Evolutionary conservation across 192 early-diverging fungal genomes (phyloP), one percentile per base, ranked within the genome.

Genomic region (Podila epigama): DNA sequence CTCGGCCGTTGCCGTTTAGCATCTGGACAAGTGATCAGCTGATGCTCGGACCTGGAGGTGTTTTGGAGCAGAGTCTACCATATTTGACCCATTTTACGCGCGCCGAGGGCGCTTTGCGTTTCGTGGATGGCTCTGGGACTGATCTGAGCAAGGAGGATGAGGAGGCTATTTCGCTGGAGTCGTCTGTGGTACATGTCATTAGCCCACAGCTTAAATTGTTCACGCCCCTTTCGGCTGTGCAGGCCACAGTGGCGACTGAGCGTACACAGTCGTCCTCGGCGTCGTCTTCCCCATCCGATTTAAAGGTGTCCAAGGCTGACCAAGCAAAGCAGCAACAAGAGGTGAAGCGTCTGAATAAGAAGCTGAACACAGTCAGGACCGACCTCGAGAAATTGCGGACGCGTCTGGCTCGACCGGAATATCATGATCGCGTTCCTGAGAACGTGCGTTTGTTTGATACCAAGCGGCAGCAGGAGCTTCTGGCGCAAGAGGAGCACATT

Each of bases 1-100:
- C 71, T 9, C 71, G 75, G 18, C 55, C 63, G n/a, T 44, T 86
- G 32, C 85, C 85, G 3, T 83, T 86, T 53, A 82, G 57, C 2
- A 80, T 88, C 41, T 82, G 69, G 70, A 80, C 80, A 1, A 62
- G 62, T 27, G 75, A 84, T 37, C 32, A 51, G 9, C 59, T 64
- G 27, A 51, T 82, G 15, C 15, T 85, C 9, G 65, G 54, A 13
- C 12, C 39, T 1, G 34, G 81, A 20, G 80, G 82, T 6, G 66
- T 66, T 6, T 35, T 77, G 9, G 40, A 59, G 8, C 60, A 77
- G 36, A 68, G 60, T n/a, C 48, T 36, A 4, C 6, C 40, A 0
- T 68, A 68, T 29, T 55, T 77, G 33, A 33, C 53, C 4, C 73
- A 68, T 60, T 68, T 68, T 56, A 63, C 58, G 8, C 73, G 73